Evolutionary conservation across 2,329 filamentous ascomycete genomes (phyloP).

Genomic region (Colletotrichum sidae): DNA sequence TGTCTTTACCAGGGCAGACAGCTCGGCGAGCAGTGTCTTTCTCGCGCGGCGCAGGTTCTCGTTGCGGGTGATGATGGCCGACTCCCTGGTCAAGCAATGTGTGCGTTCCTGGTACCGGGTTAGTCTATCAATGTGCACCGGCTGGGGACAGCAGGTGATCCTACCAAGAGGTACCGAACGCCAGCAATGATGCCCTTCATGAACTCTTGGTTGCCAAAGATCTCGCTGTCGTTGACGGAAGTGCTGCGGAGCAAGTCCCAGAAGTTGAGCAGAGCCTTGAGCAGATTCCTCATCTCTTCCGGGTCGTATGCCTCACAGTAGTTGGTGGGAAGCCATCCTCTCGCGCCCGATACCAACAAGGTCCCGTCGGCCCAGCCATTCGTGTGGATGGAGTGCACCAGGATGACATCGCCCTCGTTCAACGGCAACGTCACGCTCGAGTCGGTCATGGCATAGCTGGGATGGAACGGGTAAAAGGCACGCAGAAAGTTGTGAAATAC

Average conservation of each 20-base stretch:
- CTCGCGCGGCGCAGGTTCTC: slow-evolving; percentile 82
- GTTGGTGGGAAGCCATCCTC: slow-evolving; percentile 97
- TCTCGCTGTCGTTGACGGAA: slow-evolving; percentile 77
- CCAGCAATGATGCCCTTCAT: slow-evolving; percentile 95
- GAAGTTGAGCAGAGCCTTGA: slow-evolving; percentile 89
- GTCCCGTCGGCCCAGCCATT: slow-evolving; percentile 99
- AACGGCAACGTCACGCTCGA: slow-evolving; percentile 90
- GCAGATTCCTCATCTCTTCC: slow-evolving; percentile 83
- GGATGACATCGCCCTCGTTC: slow-evolving; percentile 89
- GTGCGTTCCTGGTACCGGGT: slow-evolving; percentile 78
- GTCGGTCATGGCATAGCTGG: slow-evolving; percentile 79
- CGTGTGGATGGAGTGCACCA: slow-evolving; percentile 96
- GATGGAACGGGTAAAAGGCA: slow-evolving; percentile 93
- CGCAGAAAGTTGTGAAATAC: slow-evolving; percentile 95
- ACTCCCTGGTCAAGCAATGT: slow-evolving; percentile 87
- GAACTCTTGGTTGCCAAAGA: slow-evolving; percentile 92
- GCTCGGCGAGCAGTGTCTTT: slow-evolving; percentile 88
- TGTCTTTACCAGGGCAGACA: slow-evolving; percentile 89
- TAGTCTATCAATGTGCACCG: background rate
- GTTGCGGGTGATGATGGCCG: slow-evolving; percentile 78
- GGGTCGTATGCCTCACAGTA: slow-evolving; percentile 97
- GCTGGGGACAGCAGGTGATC: slow-evolving; percentile 45
- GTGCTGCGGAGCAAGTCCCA: slow-evolving; percentile 91
- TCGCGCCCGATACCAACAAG: slow-evolving; percentile 82
- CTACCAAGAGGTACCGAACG: slow-evolving; percentile 87